phyloP scores from a whole-genome alignment of 139 green algal genomes.

The Volvox africanus region DNA sequence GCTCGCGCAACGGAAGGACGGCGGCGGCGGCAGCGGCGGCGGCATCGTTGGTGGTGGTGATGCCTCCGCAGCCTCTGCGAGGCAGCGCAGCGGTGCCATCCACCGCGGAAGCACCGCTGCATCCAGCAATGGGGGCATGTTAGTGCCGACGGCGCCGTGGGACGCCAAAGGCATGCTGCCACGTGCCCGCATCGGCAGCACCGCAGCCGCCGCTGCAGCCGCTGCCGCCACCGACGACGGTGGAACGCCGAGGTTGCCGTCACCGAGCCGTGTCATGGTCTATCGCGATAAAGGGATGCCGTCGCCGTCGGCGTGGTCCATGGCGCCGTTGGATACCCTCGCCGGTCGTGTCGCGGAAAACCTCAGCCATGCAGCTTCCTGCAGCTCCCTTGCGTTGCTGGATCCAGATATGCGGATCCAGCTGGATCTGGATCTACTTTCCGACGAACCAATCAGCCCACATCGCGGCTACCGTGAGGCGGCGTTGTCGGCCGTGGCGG shows the following conservation, averaged over 20 bases:
- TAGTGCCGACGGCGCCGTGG: background rate
- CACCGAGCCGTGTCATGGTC: background rate
- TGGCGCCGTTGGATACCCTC: background rate
- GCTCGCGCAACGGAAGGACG: background rate
- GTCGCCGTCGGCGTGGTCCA: background rate
- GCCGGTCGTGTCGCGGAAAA: too few relatives aligned
- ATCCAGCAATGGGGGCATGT: background rate
- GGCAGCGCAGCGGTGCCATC: background rate
- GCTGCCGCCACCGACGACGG: background rate
- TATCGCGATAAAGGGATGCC: background rate
- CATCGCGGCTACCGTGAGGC: background rate
- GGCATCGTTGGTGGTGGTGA: background rate
- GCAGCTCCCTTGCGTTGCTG: background rate
- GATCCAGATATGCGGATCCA: background rate
- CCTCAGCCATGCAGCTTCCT: background rate
- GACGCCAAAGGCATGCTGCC: constrained; percentile 7
- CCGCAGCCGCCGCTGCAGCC: background rate
- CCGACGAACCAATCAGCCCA: background rate
- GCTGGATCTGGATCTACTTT: background rate
- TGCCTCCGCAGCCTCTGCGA: background rate
- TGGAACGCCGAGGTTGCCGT: background rate
- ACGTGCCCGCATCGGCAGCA: background rate
- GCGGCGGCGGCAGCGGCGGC: background rate
- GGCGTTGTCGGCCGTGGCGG: constrained; percentile 9
- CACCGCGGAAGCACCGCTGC: background rate